These are phyloP conservation scores for Fomitopsis serialis DNA, from an alignment of 768 basidiomycete species.

Conservation along the genomic window DNA sequence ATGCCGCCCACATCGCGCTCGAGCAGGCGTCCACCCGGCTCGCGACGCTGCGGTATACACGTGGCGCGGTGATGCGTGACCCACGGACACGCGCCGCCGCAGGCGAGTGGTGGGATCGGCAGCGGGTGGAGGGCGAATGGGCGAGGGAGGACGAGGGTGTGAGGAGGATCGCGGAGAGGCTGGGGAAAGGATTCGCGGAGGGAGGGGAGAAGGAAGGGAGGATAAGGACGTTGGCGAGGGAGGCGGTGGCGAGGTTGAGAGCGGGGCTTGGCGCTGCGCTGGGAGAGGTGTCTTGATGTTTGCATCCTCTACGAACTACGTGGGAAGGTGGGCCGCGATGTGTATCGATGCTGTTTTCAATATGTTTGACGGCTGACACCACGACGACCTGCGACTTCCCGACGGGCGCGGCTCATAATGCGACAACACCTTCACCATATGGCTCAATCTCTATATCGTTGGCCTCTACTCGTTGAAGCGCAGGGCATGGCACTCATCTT, in stretches of 20 bases:
- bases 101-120: constrained; percentile 50
- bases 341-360: no score
- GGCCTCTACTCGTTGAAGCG: no score
- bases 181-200: constrained; percentile 15
- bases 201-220: constrained; percentile 17
- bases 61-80: constrained; percentile 51
- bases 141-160: constrained; percentile 46
- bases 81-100: constrained; percentile 43
- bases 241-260: not conserved
- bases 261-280: not conserved
- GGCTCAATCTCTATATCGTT: no score
- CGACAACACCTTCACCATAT: no score
- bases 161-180: constrained; percentile 8
- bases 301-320: no score
- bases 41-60: constrained; percentile 51
- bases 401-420: no score
- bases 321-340: no score
- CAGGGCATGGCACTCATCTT: no score
- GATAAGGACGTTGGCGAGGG: constrained; percentile 13
- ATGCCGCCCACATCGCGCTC: constrained; percentile 22
- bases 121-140: constrained; percentile 46
- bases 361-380: no score
- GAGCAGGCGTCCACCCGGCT: constrained; percentile 39
- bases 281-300: no score
- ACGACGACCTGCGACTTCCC: no score